phyloP scores from a whole-genome alignment of 2,329 filamentous ascomycete species.

The Pseudogymnoascus pannorum region DNA sequence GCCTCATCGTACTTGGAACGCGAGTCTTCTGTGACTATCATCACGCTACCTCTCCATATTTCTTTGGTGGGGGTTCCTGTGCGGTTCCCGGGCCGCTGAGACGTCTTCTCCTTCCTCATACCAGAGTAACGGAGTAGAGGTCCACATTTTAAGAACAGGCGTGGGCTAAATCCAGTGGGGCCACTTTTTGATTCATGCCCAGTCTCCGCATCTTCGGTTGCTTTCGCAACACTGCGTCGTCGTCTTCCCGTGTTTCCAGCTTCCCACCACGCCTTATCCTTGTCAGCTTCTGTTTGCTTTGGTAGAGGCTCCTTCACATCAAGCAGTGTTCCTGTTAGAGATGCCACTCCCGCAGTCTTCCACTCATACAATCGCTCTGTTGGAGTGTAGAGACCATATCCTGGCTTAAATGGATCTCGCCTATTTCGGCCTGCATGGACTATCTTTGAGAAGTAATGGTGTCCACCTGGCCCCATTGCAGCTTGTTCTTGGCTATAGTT shows the following conservation, averaged over 20 bases:
- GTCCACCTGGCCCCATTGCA: slow-evolving; percentile 16
- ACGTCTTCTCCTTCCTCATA: slow-evolving; percentile 54
- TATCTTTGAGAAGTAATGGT: slow-evolving; percentile 25
- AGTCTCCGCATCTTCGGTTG: neutral
- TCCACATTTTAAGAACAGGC: slow-evolving; percentile 80
- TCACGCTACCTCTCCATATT: slow-evolving; percentile 85
- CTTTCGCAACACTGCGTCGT: slow-evolving; percentile 23
- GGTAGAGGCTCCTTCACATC: slow-evolving; percentile 29
- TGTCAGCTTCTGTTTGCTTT: slow-evolving; percentile 34
- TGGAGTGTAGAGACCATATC: slow-evolving; percentile 49
- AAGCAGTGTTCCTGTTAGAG: slow-evolving; percentile 50
- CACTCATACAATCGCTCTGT: slow-evolving; percentile 63
- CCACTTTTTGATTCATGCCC: neutral
- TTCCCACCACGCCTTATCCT: slow-evolving; percentile 72
- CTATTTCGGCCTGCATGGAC: slow-evolving; percentile 21
- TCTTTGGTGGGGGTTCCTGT: slow-evolving; percentile 47
- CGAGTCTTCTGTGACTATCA: slow-evolving; percentile 88
- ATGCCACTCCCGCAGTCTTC: slow-evolving; percentile 59
- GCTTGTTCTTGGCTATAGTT: slow-evolving; percentile 15
- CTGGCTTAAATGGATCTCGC: slow-evolving; percentile 33
- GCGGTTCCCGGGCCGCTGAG: slow-evolving; percentile 29
- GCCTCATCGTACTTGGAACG: slow-evolving; percentile 74
- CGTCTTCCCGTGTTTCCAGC: slow-evolving; percentile 39
- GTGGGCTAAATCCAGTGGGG: slow-evolving; percentile 71
- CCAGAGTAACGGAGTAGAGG: slow-evolving; percentile 87